Evolutionary conservation across 163 green algal genomes (phyloP).

Genomic region (Smithsoniella earleae): DNA sequence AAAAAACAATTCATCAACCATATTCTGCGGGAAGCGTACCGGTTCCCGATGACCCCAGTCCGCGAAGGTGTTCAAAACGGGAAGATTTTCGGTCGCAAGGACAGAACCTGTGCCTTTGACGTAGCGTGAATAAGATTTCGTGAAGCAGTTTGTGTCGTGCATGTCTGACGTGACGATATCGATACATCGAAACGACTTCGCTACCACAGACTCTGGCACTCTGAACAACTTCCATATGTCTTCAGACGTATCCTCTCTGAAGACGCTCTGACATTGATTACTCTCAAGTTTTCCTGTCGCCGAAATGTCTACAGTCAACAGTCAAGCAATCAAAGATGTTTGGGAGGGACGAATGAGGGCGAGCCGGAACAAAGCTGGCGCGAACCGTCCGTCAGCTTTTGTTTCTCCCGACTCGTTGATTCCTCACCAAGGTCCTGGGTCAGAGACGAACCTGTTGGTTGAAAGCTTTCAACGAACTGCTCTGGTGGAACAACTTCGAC

Average conservation of each 20-base stretch:
- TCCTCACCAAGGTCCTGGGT: too few species aligned
- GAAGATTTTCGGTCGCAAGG: constrained; percentile 40
- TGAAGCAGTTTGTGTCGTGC: constrained; percentile 65
- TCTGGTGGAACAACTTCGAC: too few species aligned
- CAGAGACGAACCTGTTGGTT: too few species aligned
- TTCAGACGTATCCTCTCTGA: background rate
- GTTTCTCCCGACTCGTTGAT: too few species aligned
- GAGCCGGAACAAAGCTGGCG: too few species aligned
- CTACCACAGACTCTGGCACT: constrained; percentile 37
- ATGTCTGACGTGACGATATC: constrained; percentile 50
- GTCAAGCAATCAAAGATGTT: too few species aligned
- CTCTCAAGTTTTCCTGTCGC: too few species aligned
- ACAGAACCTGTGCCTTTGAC: constrained; percentile 63
- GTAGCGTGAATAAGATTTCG: constrained; percentile 66
- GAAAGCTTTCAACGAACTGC: too few species aligned
- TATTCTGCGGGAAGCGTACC: background rate
- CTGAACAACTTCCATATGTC: constrained; percentile 25
- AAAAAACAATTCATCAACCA: too few species aligned
- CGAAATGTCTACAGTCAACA: too few species aligned
- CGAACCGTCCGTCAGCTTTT: too few species aligned
- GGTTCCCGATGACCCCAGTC: constrained; percentile 12
- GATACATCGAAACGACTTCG: constrained; percentile 42
- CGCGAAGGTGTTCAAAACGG: constrained; percentile 16
- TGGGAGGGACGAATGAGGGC: too few species aligned
- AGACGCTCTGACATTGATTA: background rate